Evolutionary conservation across 441 rosid genomes (phyloP), one percentile per base, ranked within the genome.

Genomic region (Flueggea neowawraea): DNA sequence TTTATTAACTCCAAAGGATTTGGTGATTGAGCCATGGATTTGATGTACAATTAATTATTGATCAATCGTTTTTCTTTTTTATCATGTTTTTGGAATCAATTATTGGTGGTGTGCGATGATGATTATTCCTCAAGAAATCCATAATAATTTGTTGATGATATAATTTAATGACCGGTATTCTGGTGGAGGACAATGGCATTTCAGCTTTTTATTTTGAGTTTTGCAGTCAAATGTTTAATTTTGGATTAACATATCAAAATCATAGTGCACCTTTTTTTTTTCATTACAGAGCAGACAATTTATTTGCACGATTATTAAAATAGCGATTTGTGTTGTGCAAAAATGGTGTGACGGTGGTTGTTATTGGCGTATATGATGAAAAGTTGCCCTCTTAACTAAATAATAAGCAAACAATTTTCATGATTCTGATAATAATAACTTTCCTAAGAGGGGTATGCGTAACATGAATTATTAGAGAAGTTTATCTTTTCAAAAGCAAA

Each of bases 1-100:
- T 36, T 32, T 57, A 43, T 10, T 39, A 33, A 14, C n/a, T 33
- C 22, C 31, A 49, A 45, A 31, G 60, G 36, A 58, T 13, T 65
- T n/a, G 22, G 43, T 48, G 47, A 45, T n/a, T 48, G 5, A 60
- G 33, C n/a, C 55, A 51, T 33, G 55, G 64, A 8, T 17, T 54
- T 54, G n/a, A 61, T 61, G 15, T 16, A 44, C 53, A 41, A 39
- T 6, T 28, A 56, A 6, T 17, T 41, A 12, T 36, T 10, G 28
- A 41, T 41, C 5, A n/a, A 28, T 47, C 32, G 15, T 58, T 53
- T 31, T 41, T 52, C 51, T 53, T 31, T 41, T 52, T 39, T 47
- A 4, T 47, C 14, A 47, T 47, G 22, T 60, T 31, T 36, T 48
- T 61, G 52, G 51, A 57, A 62, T 43, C 39, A 68, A 68, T 68